phyloP scores from a whole-genome alignment of 176 grass and related monocot species.

The Oryza punctata region DNA sequence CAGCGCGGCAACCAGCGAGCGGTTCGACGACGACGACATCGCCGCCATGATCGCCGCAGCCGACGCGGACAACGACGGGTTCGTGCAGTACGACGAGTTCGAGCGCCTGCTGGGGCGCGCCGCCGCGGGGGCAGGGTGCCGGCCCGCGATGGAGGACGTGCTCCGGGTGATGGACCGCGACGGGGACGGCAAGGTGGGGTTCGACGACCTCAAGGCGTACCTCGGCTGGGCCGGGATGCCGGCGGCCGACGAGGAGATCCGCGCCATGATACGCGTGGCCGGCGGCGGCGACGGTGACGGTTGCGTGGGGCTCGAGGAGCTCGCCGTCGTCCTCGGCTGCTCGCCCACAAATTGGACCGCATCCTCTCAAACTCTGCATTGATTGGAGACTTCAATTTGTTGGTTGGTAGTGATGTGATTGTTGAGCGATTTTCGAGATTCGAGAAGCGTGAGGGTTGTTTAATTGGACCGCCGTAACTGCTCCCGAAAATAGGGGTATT shows the following conservation, averaged over 20 bases:
- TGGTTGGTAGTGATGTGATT: constrained; percentile 23
- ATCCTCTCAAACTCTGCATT: neutral
- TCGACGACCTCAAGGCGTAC: constrained; percentile 88
- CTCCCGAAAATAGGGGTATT: neutral
- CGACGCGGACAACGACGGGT: constrained; percentile 83
- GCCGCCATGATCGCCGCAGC: constrained; percentile 84
- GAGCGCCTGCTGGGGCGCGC: constrained; percentile 64
- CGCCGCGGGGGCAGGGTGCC: neutral
- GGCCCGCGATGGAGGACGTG: constrained; percentile 66
- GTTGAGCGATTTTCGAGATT: neutral
- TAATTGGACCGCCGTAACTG: constrained; percentile 3
- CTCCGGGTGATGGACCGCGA: constrained; percentile 92
- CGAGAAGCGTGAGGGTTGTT: neutral
- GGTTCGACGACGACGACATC: constrained; percentile 74
- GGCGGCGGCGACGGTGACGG: constrained; percentile 36
- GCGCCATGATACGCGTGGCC: constrained; percentile 66
- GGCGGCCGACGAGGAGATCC: constrained; percentile 70
- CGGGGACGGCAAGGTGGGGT: constrained; percentile 91
- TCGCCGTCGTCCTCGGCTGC: constrained; percentile 48
- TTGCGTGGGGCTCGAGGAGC: constrained; percentile 60
- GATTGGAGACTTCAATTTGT: neutral
- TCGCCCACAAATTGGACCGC: constrained; percentile 50
- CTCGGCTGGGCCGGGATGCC: constrained; percentile 78
- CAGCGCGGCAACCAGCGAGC: constrained; percentile 9
- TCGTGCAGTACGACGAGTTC: constrained; percentile 91